Evolutionary conservation across 2,329 filamentous ascomycete species (phyloP), one percentile per base, ranked within the genome.

Genomic region (Penicillium sp.): DNA sequence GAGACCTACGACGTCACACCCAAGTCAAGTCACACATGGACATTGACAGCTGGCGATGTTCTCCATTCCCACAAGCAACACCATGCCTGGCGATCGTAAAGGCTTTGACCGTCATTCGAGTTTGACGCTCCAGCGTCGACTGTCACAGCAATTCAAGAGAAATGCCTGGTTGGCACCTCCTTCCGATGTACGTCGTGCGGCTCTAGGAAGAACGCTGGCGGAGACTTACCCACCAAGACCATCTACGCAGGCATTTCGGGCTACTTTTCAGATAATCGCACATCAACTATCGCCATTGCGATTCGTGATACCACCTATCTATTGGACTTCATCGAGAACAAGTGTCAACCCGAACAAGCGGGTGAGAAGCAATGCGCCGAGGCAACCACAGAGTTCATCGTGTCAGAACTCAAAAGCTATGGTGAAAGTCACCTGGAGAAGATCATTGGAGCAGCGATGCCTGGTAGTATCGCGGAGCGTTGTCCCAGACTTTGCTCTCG

Each of bases 261-360:
- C 2, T 44, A 47, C 4, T 59, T 65, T 16, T 49, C 54, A 3
- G 52, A 64, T 4, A 47, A 62, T 26, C 66, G 69, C 35, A 71
- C 71, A 1, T 69, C 78, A 8, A 73, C 75, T 4, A 70, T 85
- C 15, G 79, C 81, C 10, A 68, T 88, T 32, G 82, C 82, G 3
- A 74, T 84, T 45, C 83, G 86, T 46, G 84, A 89, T 56, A 77
- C 78, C 4, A 80, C 81, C 3, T 89, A 89, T 56, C 76, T 84
- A 14, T 70, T 85, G 30, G 84, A 89, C 58, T 88, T 83, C 54
- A 75, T 76, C 4, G 74, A 84, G 47, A 74, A 78, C 48, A 67
- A 73, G n/a, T 67, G 84, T 30, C 55, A 66, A 13, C 57, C 73
- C 30, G 55, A 66, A 13, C 57, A 73, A 8, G 63, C 67, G 6